Evolutionary conservation across 805 yeast species (phyloP).

Genomic region (Debaryomyces tyrocola): DNA sequence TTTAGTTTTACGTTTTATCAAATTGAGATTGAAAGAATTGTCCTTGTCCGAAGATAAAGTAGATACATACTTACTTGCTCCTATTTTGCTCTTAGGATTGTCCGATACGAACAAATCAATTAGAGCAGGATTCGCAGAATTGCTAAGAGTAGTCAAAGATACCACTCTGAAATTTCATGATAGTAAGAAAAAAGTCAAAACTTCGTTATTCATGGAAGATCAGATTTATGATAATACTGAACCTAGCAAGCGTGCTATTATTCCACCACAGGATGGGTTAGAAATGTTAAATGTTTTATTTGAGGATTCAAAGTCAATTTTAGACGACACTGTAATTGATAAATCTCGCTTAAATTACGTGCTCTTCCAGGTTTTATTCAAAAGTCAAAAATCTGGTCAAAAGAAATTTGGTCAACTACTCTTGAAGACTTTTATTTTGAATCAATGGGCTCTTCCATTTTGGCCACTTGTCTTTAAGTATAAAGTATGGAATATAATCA

Average conservation of each 20-base stretch:
- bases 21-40: slow-evolving; percentile 31
- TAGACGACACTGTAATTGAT: slow-evolving; percentile 33
- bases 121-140: slow-evolving; percentile 34
- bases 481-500: slow-evolving; percentile 34
- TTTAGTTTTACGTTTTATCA: slow-evolving; percentile 45
- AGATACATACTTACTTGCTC: slow-evolving; percentile 55
- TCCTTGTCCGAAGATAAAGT: slow-evolving; percentile 20
- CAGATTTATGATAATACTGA: slow-evolving; percentile 56
- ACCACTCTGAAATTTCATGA: slow-evolving; percentile 36
- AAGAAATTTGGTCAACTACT: slow-evolving; percentile 59
- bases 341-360: slow-evolving; percentile 20
- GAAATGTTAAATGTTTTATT: slow-evolving; percentile 29
- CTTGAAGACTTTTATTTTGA: slow-evolving; percentile 60
- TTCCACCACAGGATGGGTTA: slow-evolving; percentile 67
- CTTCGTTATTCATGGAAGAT: slow-evolving; percentile 46
- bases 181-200: slow-evolving; percentile 33
- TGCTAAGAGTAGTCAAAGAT: slow-evolving; percentile 23
- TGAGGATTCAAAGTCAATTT: slow-evolving; percentile 10
- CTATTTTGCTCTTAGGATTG: slow-evolving; percentile 56
- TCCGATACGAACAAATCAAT: slow-evolving; percentile 50
- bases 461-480: slow-evolving; percentile 50
- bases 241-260: slow-evolving; percentile 49
- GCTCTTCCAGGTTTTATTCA: slow-evolving; percentile 37
- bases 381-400: slow-evolving; percentile 39
- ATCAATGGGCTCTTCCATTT: slow-evolving; percentile 53